Percentiles rank a stretch among this genome's conserved stretches.
These are phyloP conservation scores for Lactuca sativa DNA, from an alignment of 129 eudicot species.

Conservation along the genomic window DNA sequence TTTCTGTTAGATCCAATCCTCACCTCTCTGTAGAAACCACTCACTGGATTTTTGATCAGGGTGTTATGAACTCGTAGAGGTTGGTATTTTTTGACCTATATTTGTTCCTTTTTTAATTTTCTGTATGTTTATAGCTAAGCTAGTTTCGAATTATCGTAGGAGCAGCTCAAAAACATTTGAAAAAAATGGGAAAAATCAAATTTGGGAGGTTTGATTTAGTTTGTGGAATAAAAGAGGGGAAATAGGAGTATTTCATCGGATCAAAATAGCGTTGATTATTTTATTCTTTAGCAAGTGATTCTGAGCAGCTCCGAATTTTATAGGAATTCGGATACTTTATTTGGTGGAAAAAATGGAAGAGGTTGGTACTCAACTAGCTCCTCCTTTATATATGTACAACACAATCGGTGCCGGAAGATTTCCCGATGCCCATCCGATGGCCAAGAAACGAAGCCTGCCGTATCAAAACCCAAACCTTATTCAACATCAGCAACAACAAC, in stretches of 20 bases:
- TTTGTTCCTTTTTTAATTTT: not conserved
- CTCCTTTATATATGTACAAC: conserved; percentile 62
- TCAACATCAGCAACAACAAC: conserved; percentile 50
- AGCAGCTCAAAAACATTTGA: conserved; percentile 1
- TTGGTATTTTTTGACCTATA: conserved; percentile 20
- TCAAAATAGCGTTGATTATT: conserved; percentile 4
- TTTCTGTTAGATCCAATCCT: conserved; percentile 17
- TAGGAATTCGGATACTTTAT: conserved; percentile 23
- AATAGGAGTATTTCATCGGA: not conserved
- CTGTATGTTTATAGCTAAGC: not conserved
- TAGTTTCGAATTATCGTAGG: conserved; percentile 12
- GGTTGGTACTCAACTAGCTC: conserved; percentile 71
- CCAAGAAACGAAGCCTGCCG: conserved; percentile 69
- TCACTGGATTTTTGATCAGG: conserved; percentile 10
- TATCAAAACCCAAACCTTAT: conserved; percentile 35
- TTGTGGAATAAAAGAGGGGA: conserved; percentile 16
- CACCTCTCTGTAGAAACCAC: conserved; percentile 24
- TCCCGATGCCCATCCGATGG: conserved; percentile 44
- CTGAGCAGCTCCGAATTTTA: conserved; percentile 1
- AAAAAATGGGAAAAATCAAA: not conserved
- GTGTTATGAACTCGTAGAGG: conserved; percentile 31
- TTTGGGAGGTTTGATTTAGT: conserved; percentile 8
- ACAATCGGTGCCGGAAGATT: conserved; percentile 44
- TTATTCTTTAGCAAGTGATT: not conserved
- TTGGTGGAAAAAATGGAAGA: conserved; percentile 63